Base-by-base conservation (phyloP, 306 rosid genomes). In the Canavalia ensiformis region DNA sequence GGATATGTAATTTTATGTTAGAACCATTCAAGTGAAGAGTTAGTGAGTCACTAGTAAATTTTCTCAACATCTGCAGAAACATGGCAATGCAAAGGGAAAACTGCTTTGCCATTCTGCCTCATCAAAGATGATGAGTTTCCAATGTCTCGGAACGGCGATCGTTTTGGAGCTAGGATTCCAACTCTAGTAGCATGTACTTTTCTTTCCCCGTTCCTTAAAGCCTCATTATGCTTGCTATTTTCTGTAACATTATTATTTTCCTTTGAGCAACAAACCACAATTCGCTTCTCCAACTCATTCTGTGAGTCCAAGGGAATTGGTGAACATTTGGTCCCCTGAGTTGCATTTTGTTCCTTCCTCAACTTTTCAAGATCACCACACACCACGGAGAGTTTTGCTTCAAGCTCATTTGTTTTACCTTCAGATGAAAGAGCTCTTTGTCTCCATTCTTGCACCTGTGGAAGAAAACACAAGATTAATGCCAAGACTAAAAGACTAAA, bases 371-470 rank as follows among this genome's bases (percentile, higher is more conserved):
- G 84, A 66, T 95, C 97, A 12, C 34, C 56, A 4, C 18, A 35
- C 6, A 92, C 77, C 31, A 7, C 7, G 5, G 88, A 80, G 67
- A 88, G 62, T 65, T 89, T 83, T 9, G 71, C 86, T 86, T 89
- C 89, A 6, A 90, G 80, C 62, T 82, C 89, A 28, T 69, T 81
- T 57, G 84, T 86, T 79, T 87, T 89, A 68, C 42, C 85, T 78
- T 90, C 97, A 6, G 89, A 88, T 52, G 91, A 82, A 3, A 84
- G 72, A 47, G 98, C 97, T 77, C 84, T 91, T 70, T 91, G 70
- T 83, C 73, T 95, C 99, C 99, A 95, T 77, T 95, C 97, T 84
- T 91, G 93, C 78, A 90, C 93, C 99, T 95, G 65, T 13, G 42
- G 68, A 78, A 10, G 64, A n/a, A 68, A 72, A 39, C 6, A 55